Evolutionary conservation across 495 filamentous ascomycete species (phyloP), one percentile per base, ranked within the genome.

Genomic region (Rhypophila decipiens): DNA sequence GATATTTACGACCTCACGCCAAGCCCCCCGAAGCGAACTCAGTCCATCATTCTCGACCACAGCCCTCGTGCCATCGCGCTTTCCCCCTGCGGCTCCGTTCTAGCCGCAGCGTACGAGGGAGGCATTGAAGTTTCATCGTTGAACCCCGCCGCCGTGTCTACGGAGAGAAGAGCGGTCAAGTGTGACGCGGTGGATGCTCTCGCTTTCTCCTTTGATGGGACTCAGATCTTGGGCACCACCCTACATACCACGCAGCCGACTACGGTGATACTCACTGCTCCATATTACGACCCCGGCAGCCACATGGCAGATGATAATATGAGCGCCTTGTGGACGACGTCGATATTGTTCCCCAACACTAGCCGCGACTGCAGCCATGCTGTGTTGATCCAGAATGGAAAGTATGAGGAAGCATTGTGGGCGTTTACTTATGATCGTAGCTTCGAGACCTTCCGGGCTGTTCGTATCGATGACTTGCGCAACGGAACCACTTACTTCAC

Each of bases 91-190:
- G 89, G 88, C 18, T 76, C 80, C 36, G 86, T 95, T 17, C 70
- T 95, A 48, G 90, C 88, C 19, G 82, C 88, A n/a, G 88, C 87
- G 10, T 95, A 87, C 68, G 80, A 87, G 54, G 85, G 86, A 24
- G 86, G 85, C 12, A 89, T 96, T 49, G 90, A 95, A 56, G 86
- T 96, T 1, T 81, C 89, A 39, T 84, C 88, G 5, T 64, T 95
- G 17, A 80, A 77, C 29, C 70, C 80, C 9, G 75, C 70, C 29
- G 80, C 78, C 8, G 53, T 83, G 15, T 70, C 78, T 17, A 85
- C 83, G 3, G 81, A 90, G 49, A 70, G 86, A 49, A 76, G 90
- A 54, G 80, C 86, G 2, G 86, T 95, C 35, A 89, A 90, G 51
- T 94, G 88, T 56, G 80, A 84, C 52, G 76, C 76, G 2, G 84